These are phyloP conservation scores for Ambrosia artemisiifolia DNA, from an alignment of 129 eudicot species.

Conservation along the genomic window DNA sequence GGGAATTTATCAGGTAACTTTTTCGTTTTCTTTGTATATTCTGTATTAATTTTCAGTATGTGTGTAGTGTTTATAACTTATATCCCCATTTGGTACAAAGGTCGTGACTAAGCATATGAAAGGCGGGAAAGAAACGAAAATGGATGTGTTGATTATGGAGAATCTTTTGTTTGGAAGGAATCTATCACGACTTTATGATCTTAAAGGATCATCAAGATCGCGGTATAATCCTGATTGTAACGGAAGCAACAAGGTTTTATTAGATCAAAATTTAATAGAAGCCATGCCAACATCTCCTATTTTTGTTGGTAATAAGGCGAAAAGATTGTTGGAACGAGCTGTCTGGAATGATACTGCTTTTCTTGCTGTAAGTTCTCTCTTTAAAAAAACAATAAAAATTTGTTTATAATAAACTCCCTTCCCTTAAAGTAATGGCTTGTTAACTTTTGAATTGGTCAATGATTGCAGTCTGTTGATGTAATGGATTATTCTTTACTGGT, in stretches of 20 bases:
- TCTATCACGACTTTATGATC: slow-evolving; percentile 86
- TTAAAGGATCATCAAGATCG: slow-evolving; percentile 93
- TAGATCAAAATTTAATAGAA: slow-evolving; percentile 96
- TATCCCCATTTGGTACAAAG: slow-evolving; percentile 27
- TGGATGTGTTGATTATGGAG: slow-evolving; percentile 97
- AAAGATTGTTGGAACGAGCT: slow-evolving; percentile 85
- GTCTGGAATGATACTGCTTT: slow-evolving; percentile 99
- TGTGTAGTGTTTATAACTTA: background rate
- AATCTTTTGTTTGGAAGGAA: slow-evolving; percentile 87
- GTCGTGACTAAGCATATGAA: slow-evolving; percentile 71
- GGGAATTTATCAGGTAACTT: slow-evolving; percentile 93
- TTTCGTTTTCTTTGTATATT: background rate
- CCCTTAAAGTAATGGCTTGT: too few relatives aligned
- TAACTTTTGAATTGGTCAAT: background rate
- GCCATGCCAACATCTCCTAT: slow-evolving; percentile 99
- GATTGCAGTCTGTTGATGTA: slow-evolving; percentile 83
- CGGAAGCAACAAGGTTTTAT: slow-evolving; percentile 88
- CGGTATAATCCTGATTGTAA: slow-evolving; percentile 81
- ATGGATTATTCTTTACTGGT: slow-evolving; percentile 97
- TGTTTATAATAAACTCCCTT: background rate
- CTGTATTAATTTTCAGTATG: background rate
- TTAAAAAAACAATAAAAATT: background rate
- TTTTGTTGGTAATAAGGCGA: slow-evolving; percentile 96
- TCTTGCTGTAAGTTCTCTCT: slow-evolving; percentile 79
- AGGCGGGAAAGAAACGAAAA: slow-evolving; percentile 91